These are phyloP conservation scores for Taphrina wiesneri DNA, from an alignment of 1,139 yeast genomes.

Conservation along the genomic window DNA sequence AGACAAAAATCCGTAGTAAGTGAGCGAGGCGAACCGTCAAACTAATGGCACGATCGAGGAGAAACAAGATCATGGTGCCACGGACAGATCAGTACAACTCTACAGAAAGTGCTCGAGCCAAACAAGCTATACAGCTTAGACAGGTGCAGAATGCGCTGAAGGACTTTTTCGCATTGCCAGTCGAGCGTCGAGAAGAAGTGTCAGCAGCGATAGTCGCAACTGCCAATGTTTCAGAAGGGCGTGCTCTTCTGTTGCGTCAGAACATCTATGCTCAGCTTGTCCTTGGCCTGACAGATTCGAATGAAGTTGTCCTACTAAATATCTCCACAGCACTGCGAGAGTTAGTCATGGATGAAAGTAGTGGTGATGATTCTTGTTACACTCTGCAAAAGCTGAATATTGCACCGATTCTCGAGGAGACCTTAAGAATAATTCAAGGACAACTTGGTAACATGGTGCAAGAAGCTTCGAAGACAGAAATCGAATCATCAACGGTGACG, in stretches of 20 bases:
- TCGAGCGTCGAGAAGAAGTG: neutral
- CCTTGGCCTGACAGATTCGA: conserved; percentile 65
- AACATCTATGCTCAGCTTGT: conserved; percentile 47
- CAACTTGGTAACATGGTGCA: neutral
- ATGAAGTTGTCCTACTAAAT: conserved; percentile 75
- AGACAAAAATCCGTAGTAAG: too few species aligned
- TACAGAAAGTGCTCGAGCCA: neutral
- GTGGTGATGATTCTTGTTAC: conserved; percentile 81
- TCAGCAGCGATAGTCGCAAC: neutral
- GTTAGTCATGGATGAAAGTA: conserved; percentile 62
- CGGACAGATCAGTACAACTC: neutral
- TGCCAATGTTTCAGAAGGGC: neutral
- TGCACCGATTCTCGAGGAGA: conserved; percentile 50
- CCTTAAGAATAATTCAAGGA: neutral
- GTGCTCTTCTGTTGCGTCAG: neutral
- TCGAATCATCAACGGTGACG: neutral
- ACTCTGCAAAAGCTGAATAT: conserved; percentile 77
- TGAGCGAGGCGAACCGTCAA: too few species aligned
- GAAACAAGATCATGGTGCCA: neutral
- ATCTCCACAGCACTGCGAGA: conserved; percentile 79
- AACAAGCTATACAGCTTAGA: neutral
- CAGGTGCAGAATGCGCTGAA: neutral
- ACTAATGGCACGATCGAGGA: neutral
- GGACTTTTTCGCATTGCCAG: neutral
- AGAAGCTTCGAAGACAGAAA: neutral